phyloP scores from a whole-genome alignment of 768 basidiomycete genomes.

The Russula sp. region DNA sequence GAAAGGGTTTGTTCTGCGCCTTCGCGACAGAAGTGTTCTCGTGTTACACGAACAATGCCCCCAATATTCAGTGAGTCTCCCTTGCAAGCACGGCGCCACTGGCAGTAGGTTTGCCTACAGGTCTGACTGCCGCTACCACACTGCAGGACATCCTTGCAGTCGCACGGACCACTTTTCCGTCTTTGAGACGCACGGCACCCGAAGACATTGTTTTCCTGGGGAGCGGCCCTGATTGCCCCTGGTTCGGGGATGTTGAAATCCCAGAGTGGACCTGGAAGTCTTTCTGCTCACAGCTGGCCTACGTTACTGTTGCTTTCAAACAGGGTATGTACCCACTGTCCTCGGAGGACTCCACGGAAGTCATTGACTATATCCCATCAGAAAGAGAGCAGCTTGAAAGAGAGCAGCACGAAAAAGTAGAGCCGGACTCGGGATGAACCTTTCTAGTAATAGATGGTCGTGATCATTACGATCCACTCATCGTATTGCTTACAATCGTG shows the following conservation, averaged over 20 bases:
- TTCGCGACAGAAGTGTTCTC: background rate
- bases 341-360: background rate
- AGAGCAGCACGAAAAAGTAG: no score
- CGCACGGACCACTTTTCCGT: background rate
- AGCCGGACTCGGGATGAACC: no score
- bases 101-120: no score
- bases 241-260: background rate
- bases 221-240: background rate
- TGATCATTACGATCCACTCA: background rate
- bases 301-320: background rate
- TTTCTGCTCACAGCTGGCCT: background rate
- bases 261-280: background rate
- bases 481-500: background rate
- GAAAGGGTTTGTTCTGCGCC: accelerated
- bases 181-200: background rate
- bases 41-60: background rate
- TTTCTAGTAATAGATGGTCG: no score
- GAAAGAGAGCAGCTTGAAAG: background rate
- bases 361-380: background rate
- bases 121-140: background rate
- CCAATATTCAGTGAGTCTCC: background rate
- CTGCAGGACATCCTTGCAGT: background rate
- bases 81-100: no score
- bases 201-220: background rate
- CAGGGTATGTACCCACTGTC: background rate